Evolutionary conservation across 805 yeast species (phyloP).

Genomic region (Schwanniomyces sp.): DNA sequence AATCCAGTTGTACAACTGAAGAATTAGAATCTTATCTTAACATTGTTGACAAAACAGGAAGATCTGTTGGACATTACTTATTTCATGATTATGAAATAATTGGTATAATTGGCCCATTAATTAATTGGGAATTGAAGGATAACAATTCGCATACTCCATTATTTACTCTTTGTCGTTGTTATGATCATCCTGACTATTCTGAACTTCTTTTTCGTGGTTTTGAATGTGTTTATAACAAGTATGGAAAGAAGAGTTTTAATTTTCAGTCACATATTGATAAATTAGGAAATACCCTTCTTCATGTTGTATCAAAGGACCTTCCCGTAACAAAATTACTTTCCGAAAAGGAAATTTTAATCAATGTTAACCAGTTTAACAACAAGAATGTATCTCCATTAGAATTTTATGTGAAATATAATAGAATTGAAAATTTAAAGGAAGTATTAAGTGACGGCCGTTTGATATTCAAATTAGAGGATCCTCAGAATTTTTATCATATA

Average conservation of each 20-base stretch:
- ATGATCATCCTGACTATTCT: constrained; percentile 70
- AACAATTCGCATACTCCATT: constrained; percentile 73
- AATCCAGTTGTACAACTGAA: constrained; percentile 36
- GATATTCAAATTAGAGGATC: constrained; percentile 32
- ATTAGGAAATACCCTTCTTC: constrained; percentile 75
- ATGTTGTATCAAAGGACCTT: constrained; percentile 59
- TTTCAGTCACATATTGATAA: constrained; percentile 67
- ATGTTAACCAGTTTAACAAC: constrained; percentile 59
- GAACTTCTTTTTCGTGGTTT: constrained; percentile 48
- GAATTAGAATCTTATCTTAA: constrained; percentile 55
- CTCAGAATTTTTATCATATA: constrained; percentile 31
- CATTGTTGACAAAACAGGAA: constrained; percentile 47
- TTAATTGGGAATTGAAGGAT: constrained; percentile 74
- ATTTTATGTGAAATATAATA: constrained; percentile 66
- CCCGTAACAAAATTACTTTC: constrained; percentile 23
- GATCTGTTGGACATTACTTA: constrained; percentile 75
- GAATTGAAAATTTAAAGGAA: constrained; percentile 55
- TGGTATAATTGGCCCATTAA: constrained; percentile 49
- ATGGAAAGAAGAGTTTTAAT: constrained; percentile 43
- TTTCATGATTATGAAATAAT: constrained; percentile 57
- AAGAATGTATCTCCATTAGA: constrained; percentile 68
- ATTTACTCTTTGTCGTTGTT: constrained; percentile 71
- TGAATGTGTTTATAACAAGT: constrained; percentile 35
- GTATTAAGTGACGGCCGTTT: constrained; percentile 53
- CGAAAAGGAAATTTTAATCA: constrained; percentile 28